Conservation (phyloP, 129 eudicot species). For the Tanacetum coccineum region DNA sequence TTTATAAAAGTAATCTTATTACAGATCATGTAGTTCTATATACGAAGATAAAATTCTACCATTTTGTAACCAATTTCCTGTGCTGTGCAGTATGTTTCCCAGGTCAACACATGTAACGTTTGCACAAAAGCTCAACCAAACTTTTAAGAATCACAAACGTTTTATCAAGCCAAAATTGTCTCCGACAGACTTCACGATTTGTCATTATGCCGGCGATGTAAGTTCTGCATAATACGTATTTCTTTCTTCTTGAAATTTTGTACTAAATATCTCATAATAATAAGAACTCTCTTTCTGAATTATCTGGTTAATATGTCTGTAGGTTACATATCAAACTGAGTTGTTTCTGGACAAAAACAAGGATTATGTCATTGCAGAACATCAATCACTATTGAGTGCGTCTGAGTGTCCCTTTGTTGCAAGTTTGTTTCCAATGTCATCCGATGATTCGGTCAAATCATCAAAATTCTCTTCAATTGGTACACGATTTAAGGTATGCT, state of each 20-base stretch:
- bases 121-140: slow-evolving; percentile 88
- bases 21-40: slow-evolving; percentile 12
- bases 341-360: slow-evolving; percentile 93
- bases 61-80: slow-evolving; percentile 16
- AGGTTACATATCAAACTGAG: slow-evolving; percentile 98
- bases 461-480: slow-evolving; percentile 98
- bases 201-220: slow-evolving; percentile 99
- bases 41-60: slow-evolving; percentile 5
- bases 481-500: slow-evolving; percentile 75
- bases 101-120: slow-evolving; percentile 95
- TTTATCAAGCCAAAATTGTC: slow-evolving; percentile 89
- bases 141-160: slow-evolving; percentile 80
- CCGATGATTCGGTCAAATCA: slow-evolving; percentile 82
- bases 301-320: slow-evolving; percentile 20
- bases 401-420: slow-evolving; percentile 73
- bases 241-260: slow-evolving; percentile 12
- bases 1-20: neutral
- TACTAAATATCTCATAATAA: neutral
- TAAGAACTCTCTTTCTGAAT: neutral
- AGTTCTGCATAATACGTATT: slow-evolving; percentile 27
- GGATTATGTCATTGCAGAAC: slow-evolving; percentile 97
- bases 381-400: slow-evolving; percentile 86
- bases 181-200: slow-evolving; percentile 89
- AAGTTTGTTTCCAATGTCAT: slow-evolving; percentile 66
- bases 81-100: slow-evolving; percentile 87